phyloP scores from a whole-genome alignment of 495 filamentous ascomycete species.

The Aspergillus panamensis region DNA sequence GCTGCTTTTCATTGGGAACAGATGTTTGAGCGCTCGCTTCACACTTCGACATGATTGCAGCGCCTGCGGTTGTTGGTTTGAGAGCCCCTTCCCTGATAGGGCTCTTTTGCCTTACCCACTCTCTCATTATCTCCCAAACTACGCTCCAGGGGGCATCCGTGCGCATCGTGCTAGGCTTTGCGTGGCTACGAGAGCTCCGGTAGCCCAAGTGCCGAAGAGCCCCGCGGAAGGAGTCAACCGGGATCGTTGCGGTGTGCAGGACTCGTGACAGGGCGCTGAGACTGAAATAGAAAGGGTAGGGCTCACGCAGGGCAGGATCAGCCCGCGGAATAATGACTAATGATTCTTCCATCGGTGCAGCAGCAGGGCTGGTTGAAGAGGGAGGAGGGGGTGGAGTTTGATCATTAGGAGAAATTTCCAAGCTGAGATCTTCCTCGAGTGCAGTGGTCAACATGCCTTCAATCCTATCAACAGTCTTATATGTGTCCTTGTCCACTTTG shows the following conservation, averaged over 20 bases:
- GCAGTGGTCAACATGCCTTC: constrained; percentile 90
- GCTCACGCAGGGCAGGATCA: constrained; percentile 57
- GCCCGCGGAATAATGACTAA: constrained; percentile 36
- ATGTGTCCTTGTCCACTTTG: constrained; percentile 56
- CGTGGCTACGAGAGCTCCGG: constrained; percentile 74
- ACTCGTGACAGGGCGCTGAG: constrained; percentile 66
- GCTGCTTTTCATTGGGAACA: constrained; percentile 18
- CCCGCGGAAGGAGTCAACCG: constrained; percentile 68
- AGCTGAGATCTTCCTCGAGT: constrained; percentile 63
- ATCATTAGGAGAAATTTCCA: constrained; percentile 17
- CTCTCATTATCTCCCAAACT: constrained; percentile 90
- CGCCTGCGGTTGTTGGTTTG: constrained; percentile 65
- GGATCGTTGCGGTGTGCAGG: constrained; percentile 71
- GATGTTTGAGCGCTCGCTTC: constrained; percentile 25
- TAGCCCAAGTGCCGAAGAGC: constrained; percentile 80
- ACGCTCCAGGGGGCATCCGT: constrained; percentile 86
- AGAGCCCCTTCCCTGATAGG: constrained; percentile 69
- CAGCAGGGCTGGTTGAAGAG: constrained; percentile 14
- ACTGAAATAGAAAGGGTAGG: constrained; percentile 83
- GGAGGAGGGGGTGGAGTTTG: constrained; percentile 6
- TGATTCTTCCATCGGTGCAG: constrained; percentile 24
- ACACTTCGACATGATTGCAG: constrained; percentile 55
- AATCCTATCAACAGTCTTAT: constrained; percentile 74
- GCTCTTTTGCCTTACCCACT: constrained; percentile 76
- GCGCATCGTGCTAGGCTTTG: constrained; percentile 81